Conservation (phyloP, 208 protist genomes). For the Vickermania ingenoplastis region DNA sequence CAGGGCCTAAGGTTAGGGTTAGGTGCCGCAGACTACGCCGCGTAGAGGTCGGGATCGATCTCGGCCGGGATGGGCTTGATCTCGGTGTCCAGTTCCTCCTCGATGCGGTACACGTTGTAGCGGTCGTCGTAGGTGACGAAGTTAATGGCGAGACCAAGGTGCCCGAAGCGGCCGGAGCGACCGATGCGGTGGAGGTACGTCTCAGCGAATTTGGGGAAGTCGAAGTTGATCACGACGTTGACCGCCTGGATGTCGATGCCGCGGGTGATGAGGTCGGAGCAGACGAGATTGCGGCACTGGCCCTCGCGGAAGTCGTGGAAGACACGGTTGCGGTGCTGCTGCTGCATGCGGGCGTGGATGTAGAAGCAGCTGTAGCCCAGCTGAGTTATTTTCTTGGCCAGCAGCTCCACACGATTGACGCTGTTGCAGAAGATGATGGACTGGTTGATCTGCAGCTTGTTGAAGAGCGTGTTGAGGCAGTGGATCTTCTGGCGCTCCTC, state of each 20-base stretch:
- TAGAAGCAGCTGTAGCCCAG: slow-evolving; percentile 99
- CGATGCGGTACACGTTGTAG: slow-evolving; percentile 95
- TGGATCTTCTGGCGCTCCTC: slow-evolving; percentile 99
- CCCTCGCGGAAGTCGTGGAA: slow-evolving; percentile 99
- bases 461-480: slow-evolving; percentile 99
- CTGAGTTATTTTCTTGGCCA: slow-evolving; percentile 99
- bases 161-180: slow-evolving; percentile 94
- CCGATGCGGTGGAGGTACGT: slow-evolving; percentile 98
- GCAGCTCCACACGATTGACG: slow-evolving; percentile 97
- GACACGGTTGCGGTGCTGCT: slow-evolving; percentile 96
- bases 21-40: too few relatives aligned
- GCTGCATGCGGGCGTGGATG: slow-evolving; percentile 99
- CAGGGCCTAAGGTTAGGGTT: too few relatives aligned
- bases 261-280: slow-evolving; percentile 98
- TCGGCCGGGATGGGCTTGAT: slow-evolving; percentile 97
- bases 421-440: slow-evolving; percentile 99
- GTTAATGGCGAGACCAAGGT: slow-evolving; percentile 98
- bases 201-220: slow-evolving; percentile 98
- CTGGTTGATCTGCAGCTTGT: slow-evolving; percentile 99
- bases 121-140: slow-evolving; percentile 97
- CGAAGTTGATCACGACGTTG: slow-evolving; percentile 99
- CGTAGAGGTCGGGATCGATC: slow-evolving; percentile 95
- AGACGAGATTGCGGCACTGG: slow-evolving; percentile 97
- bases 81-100: slow-evolving; percentile 98
- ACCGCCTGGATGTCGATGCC: slow-evolving; percentile 99